These are phyloP conservation scores for Solanum stenotomum DNA, from an alignment of 257 asterid species.

Conservation along the genomic window DNA sequence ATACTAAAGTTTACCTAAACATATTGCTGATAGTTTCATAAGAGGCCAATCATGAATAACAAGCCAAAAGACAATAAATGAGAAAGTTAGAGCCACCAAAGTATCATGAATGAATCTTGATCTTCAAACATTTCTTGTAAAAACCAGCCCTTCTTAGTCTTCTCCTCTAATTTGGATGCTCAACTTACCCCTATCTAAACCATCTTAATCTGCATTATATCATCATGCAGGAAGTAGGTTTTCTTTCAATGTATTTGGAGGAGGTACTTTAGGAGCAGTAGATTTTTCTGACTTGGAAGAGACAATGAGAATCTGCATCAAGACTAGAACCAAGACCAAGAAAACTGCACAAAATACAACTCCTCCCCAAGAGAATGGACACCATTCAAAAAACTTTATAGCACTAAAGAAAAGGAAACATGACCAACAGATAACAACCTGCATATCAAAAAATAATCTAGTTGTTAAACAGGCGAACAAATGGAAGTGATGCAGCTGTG, in stretches of 20 bases:
- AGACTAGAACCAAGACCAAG: conserved; percentile 40
- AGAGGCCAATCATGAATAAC: background rate
- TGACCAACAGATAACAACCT: conserved; percentile 68
- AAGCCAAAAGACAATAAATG: background rate
- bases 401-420: conserved; percentile 32
- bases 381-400: conserved; percentile 33
- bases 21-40: background rate
- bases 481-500: background rate
- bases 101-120: background rate
- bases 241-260: conserved; percentile 32
- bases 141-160: background rate
- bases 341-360: conserved; percentile 41
- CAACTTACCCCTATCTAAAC: background rate
- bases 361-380: conserved; percentile 63
- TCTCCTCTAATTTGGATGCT: background rate
- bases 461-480: background rate
- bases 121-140: background rate
- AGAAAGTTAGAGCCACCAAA: background rate
- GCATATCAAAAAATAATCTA: background rate
- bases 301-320: conserved; percentile 64
- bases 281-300: conserved; percentile 63
- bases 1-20: background rate
- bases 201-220: background rate
- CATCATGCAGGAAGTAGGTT: conserved; percentile 33
- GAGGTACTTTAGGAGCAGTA: conserved; percentile 21